These are phyloP conservation scores for Endoconidiophora laricicola DNA, from an alignment of 2,329 filamentous ascomycete species.

Conservation along the genomic window DNA sequence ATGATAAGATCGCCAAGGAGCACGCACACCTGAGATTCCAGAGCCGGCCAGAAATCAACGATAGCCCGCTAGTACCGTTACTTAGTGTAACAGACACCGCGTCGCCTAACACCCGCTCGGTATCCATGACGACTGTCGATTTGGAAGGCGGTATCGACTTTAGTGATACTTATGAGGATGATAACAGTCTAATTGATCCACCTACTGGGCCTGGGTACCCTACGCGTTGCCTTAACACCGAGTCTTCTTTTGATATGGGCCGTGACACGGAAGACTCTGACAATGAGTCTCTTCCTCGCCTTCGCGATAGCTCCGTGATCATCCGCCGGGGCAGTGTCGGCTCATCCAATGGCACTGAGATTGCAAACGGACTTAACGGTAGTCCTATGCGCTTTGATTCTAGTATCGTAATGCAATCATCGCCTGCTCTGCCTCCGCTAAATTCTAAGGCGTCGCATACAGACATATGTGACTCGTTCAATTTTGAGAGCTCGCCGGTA, in stretches of 20 bases:
- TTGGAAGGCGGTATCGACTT: not conserved
- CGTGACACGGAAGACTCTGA: constrained; percentile 6
- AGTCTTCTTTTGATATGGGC: constrained; percentile 6
- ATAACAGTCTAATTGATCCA: constrained; percentile 5
- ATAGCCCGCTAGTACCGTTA: constrained; percentile 1
- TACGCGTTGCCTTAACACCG: not conserved
- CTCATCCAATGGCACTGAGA: constrained; percentile 2
- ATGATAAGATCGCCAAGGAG: constrained; percentile 8
- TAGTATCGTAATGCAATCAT: constrained; percentile 6
- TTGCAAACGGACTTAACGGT: not conserved
- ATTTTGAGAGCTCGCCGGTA: constrained; percentile 8
- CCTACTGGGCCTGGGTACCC: constrained; percentile 1
- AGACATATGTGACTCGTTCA: constrained; percentile 9
- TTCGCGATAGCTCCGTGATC: not conserved
- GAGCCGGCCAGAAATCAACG: not conserved
- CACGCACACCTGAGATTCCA: constrained; percentile 1
- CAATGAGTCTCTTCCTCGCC: constrained; percentile 1
- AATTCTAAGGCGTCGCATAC: not conserved
- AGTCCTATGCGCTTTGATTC: constrained; percentile 9
- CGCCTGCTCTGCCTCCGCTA: constrained; percentile 5
- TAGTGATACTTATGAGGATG: not conserved
- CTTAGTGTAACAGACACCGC: constrained; percentile 7
- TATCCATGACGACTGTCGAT: constrained; percentile 2
- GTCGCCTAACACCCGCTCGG: not conserved
- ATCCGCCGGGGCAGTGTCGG: constrained; percentile 5